Evolutionary conservation across 2,329 filamentous ascomycete species (phyloP), one percentile per base, ranked within the genome.

Genomic region (Fusarium sp.): DNA sequence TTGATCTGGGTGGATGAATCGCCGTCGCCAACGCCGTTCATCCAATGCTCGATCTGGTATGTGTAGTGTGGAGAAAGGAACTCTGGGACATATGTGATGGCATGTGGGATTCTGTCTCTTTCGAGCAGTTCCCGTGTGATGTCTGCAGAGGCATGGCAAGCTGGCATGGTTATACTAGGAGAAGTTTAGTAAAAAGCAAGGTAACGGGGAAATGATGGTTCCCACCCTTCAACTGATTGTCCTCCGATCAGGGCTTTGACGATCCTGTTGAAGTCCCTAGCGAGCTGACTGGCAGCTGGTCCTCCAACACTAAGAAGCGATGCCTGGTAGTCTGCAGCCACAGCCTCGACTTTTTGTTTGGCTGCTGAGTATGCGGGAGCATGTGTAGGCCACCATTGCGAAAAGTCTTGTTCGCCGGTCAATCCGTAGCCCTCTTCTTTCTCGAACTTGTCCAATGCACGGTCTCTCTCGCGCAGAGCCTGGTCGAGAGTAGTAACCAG

Each of bases 51-150:
- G 10, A 69, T 28, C 37, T 66, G 57, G 2, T 39, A 59, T 1
- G 62, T 58, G 50, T 69, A 69, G 6, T 70, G 48, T 0, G 41
- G 17, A n/a, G 61, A 64, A 11, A 40, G 57, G 7, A 56, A 70
- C 33, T 69, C 66, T 1, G 67, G 67, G 1, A 69, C 62, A 11
- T 69, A 70, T 35, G 62, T 60, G 53, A 69, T 58, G 1, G 66
- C 66, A 9, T 70, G 59, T 2, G 67, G 67, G n/a, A 54, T 65
- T 17, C 37, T 53, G 10, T 69, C 63, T 15, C 41, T 63, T 17
- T 56, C 51, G 1, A 69, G 53, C 5, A 69, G 62, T 4, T 58
- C 61, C 20, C 67, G 53, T 4, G 50, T 37, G 30, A 70, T 57
- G 2, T 67, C 53, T 14, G 67, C 66, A 4, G 67, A 69, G 7